These are phyloP conservation scores for Alternaria viburni DNA, from an alignment of 2,329 filamentous ascomycete species.

Conservation along the genomic window DNA sequence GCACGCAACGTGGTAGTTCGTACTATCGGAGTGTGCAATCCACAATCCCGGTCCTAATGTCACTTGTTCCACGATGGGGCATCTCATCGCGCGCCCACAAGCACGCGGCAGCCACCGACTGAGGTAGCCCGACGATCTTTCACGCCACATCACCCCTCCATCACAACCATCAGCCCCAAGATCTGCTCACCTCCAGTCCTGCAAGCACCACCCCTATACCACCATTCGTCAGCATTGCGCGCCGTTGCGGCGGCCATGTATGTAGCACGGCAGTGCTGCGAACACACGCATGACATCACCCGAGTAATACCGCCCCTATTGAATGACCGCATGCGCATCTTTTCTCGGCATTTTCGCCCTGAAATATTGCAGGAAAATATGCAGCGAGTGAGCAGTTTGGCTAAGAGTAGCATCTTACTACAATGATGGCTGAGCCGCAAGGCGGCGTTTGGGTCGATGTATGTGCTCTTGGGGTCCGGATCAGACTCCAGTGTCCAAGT, in stretches of 20 bases:
- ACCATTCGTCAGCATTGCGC: neutral
- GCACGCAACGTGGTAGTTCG: neutral
- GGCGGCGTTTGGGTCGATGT: neutral
- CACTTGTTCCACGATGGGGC: too few species aligned
- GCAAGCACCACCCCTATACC: neutral
- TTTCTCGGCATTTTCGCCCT: neutral
- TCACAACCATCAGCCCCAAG: neutral
- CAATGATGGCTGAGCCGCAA: neutral
- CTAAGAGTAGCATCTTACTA: neutral
- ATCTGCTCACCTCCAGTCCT: neutral
- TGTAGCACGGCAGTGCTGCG: neutral
- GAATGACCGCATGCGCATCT: neutral
- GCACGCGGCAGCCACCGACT: neutral
- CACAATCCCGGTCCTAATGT: too few species aligned
- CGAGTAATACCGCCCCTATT: neutral
- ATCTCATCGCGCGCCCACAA: neutral
- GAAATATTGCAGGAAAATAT: neutral
- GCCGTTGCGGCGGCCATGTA: neutral
- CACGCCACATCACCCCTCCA: neutral
- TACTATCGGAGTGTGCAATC: neutral
- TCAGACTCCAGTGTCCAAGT: too few species aligned
- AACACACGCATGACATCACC: too few species aligned
- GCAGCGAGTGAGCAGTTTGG: neutral
- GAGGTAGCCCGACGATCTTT: neutral
- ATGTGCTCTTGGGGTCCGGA: neutral